phyloP scores from a whole-genome alignment of 2,329 filamentous ascomycete species.

The Purpureocillium takamizusanense region DNA sequence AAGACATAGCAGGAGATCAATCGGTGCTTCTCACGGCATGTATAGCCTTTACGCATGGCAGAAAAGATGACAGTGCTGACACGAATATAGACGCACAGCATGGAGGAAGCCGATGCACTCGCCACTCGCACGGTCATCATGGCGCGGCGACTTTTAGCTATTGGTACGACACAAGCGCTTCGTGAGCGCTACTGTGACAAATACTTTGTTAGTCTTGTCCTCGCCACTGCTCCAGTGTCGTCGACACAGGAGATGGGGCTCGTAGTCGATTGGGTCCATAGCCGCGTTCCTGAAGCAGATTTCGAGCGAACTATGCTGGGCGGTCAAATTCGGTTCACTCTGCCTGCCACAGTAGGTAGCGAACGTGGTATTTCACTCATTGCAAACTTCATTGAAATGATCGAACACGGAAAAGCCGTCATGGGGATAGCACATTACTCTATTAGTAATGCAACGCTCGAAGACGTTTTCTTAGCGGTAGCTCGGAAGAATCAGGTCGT shows the following conservation, averaged over 20 bases:
- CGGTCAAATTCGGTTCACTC: slow-evolving; percentile 42
- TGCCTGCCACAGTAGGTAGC: too few species aligned
- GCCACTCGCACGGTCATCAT: slow-evolving; percentile 52
- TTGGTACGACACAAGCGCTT: slow-evolving; percentile 50
- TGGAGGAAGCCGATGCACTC: slow-evolving; percentile 84
- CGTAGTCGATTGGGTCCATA: slow-evolving; percentile 45
- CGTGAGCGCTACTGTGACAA: slow-evolving; percentile 50
- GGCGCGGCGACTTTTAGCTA: slow-evolving; percentile 39
- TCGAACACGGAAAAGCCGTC: slow-evolving; percentile 47
- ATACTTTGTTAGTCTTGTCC: slow-evolving; percentile 55
- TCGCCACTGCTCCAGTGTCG: slow-evolving; percentile 48
- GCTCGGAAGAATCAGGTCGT: slow-evolving; percentile 47
- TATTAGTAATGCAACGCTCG: slow-evolving; percentile 56
- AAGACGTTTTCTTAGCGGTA: slow-evolving; percentile 62
- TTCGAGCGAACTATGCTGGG: slow-evolving; percentile 52
- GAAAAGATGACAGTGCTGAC: background rate
- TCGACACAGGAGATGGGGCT: slow-evolving; percentile 43
- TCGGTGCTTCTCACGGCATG: slow-evolving; percentile 61
- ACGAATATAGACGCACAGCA: slow-evolving; percentile 58
- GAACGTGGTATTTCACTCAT: slow-evolving; percentile 13
- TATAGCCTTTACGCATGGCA: background rate
- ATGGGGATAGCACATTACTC: slow-evolving; percentile 58
- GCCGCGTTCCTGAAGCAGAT: slow-evolving; percentile 40
- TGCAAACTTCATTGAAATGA: slow-evolving; percentile 25
- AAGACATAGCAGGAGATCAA: slow-evolving; percentile 60